phyloP scores from a whole-genome alignment of 2,329 filamentous ascomycete genomes.

The Fusarium sp. region DNA sequence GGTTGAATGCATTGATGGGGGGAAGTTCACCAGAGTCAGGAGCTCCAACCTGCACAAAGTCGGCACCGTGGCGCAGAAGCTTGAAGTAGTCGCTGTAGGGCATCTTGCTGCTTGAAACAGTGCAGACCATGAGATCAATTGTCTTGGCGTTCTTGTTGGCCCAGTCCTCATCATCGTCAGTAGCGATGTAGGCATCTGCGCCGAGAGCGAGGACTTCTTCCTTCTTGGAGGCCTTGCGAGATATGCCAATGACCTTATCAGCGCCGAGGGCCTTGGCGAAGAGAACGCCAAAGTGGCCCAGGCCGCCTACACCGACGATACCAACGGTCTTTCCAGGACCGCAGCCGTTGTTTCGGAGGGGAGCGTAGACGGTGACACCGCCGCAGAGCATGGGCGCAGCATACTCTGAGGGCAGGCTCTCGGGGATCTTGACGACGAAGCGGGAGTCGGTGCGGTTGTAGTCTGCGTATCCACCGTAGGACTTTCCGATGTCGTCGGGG shows the following conservation, averaged over 20 bases:
- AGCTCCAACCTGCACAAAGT: constrained; percentile 68
- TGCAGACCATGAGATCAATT: constrained; percentile 67
- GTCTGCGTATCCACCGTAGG: constrained; percentile 57
- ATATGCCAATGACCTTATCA: constrained; percentile 67
- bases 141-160: constrained; percentile 57
- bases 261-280: constrained; percentile 73
- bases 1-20: constrained; percentile 37
- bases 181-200: constrained; percentile 58
- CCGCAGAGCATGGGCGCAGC: constrained; percentile 74
- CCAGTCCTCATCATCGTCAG: constrained; percentile 62
- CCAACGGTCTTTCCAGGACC: constrained; percentile 74
- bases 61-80: constrained; percentile 66
- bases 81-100: constrained; percentile 69
- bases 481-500: constrained; percentile 53
- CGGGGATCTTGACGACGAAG: constrained; percentile 61
- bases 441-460: constrained; percentile 46
- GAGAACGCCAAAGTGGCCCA: constrained; percentile 74
- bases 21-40: constrained; percentile 42
- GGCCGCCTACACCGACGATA: constrained; percentile 72
- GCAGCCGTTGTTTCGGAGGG: constrained; percentile 67
- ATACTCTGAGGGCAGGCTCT: constrained; percentile 49
- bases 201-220: constrained; percentile 65
- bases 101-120: constrained; percentile 64
- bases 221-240: constrained; percentile 60
- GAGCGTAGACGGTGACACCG: constrained; percentile 72